Evolutionary conservation across 148 eudicot genomes (phyloP).

Genomic region (Amaranthus palmeri): DNA sequence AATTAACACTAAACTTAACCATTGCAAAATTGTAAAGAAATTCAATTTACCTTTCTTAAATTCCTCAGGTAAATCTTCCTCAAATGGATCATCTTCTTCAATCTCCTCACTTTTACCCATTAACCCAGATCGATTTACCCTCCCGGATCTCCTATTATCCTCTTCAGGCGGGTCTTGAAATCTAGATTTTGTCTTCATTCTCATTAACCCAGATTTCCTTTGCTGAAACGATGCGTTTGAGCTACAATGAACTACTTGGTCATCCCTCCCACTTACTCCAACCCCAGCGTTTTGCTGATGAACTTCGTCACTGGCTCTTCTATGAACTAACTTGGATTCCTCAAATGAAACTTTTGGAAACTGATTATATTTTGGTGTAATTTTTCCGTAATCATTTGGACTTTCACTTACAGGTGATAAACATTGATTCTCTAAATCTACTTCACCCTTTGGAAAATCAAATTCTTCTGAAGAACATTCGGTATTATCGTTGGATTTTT

Average conservation of each 20-base stretch:
- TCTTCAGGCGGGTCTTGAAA: constrained; percentile 58
- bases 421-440: constrained; percentile 33
- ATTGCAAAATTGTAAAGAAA: constrained; percentile 41
- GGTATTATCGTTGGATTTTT: neutral
- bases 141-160: constrained; percentile 34
- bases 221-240: constrained; percentile 51
- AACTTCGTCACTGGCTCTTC: constrained; percentile 8
- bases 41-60: constrained; percentile 52
- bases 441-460: constrained; percentile 22
- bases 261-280: constrained; percentile 23
- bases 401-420: constrained; percentile 42
- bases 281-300: constrained; percentile 18
- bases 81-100: constrained; percentile 92
- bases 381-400: constrained; percentile 31
- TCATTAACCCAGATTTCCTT: constrained; percentile 36
- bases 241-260: constrained; percentile 54
- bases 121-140: constrained; percentile 38
- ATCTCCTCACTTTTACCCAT: constrained; percentile 43
- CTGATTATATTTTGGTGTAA: constrained; percentile 24
- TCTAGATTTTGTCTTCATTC: constrained; percentile 63
- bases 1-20: constrained; percentile 54
- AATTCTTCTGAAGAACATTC: constrained; percentile 27
- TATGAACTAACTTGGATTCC: constrained; percentile 27
- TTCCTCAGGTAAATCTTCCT: constrained; percentile 83
- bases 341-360: constrained; percentile 40